Evolutionary conservation across 1,139 yeast species (phyloP).

Genomic region (Nakaseomyces kungkrabaensis): DNA sequence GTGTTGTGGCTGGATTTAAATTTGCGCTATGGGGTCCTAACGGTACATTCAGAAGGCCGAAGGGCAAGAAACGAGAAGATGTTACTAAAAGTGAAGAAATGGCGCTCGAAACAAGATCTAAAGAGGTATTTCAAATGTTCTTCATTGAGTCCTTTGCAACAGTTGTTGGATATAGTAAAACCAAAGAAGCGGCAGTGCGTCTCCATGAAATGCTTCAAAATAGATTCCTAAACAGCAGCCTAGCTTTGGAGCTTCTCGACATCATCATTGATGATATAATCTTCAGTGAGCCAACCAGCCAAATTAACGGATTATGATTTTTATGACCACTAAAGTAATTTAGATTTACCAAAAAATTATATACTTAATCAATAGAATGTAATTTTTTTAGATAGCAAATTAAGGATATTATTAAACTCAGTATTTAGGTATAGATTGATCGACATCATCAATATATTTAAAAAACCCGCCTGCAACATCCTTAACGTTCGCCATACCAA

Average conservation of each 20-base stretch:
- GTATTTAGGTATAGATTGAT: constrained; percentile 57
- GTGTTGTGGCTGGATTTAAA: constrained; percentile 36
- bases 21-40: constrained; percentile 46
- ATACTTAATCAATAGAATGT: too few relatives aligned
- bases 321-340: background rate
- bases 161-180: constrained; percentile 60
- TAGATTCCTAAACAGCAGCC: constrained; percentile 55
- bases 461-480: constrained; percentile 76
- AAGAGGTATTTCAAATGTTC: constrained; percentile 44
- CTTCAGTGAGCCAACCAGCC: background rate
- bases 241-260: constrained; percentile 44
- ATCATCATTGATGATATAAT: background rate
- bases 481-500: constrained; percentile 41
- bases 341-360: too few relatives aligned
- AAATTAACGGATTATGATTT: background rate
- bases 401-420: constrained; percentile 19
- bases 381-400: too few relatives aligned
- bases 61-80: constrained; percentile 25
- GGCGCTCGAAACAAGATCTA: constrained; percentile 50
- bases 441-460: constrained; percentile 58
- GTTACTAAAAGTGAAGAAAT: constrained; percentile 42
- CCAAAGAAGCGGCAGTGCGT: constrained; percentile 51
- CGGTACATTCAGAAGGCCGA: constrained; percentile 16
- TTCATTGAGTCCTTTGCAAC: constrained; percentile 61
- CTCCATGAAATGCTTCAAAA: constrained; percentile 67